These are phyloP conservation scores for Metroxylon sagu DNA, from an alignment of 176 grass and related monocot genomes.

Conservation along the genomic window DNA sequence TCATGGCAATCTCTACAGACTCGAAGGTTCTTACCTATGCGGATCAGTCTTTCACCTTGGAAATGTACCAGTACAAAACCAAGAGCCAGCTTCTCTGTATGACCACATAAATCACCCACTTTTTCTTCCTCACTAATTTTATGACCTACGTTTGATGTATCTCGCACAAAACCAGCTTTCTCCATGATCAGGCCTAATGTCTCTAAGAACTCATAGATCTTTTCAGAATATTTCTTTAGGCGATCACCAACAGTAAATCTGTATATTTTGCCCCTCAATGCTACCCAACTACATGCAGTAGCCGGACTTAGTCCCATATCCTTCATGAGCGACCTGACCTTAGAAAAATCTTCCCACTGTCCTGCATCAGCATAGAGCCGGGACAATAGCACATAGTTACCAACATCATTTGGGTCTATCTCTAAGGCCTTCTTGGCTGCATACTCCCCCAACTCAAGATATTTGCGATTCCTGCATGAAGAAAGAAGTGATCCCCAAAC, in stretches of 20 bases:
- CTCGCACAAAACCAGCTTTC: neutral
- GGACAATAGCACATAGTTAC: conserved; percentile 3
- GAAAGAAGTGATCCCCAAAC: conserved; percentile 17
- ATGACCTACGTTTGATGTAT: conserved; percentile 11
- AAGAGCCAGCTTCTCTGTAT: conserved; percentile 19
- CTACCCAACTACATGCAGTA: conserved; percentile 21
- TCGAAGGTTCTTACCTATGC: conserved; percentile 13
- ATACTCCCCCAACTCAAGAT: conserved; percentile 11
- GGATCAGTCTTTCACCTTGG: conserved; percentile 3
- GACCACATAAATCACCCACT: conserved; percentile 8
- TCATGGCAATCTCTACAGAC: conserved; percentile 15
- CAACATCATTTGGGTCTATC: neutral
- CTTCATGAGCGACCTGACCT: conserved; percentile 8
- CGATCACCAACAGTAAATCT: conserved; percentile 12
- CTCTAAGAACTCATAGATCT: conserved; percentile 9
- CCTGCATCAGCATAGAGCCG: conserved; percentile 16
- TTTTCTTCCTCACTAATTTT: conserved; percentile 1
- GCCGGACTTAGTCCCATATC: neutral
- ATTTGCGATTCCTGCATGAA: conserved; percentile 12
- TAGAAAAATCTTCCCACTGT: conserved; percentile 8
- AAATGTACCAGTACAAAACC: conserved; percentile 2
- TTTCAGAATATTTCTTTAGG: neutral
- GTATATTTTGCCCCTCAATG: conserved; percentile 6
- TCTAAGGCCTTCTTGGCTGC: conserved; percentile 13
- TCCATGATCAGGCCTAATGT: conserved; percentile 2